Base-by-base conservation (phyloP, 805 yeast species). In the Candida caryicola region DNA sequence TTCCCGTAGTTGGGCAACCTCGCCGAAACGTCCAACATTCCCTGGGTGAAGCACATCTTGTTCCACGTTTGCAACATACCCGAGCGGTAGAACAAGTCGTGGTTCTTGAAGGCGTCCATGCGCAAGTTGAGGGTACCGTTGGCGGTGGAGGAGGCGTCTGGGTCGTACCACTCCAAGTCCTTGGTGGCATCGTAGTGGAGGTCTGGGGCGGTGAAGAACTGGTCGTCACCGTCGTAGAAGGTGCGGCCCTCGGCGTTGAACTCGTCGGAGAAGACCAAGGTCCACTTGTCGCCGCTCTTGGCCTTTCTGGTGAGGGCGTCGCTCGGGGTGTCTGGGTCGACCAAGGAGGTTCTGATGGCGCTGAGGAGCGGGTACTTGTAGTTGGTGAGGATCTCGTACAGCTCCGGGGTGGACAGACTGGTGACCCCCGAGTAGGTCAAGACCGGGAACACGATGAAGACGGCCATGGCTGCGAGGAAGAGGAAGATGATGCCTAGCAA, bases 51-150 rank as follows among this genome's bases (percentile, higher is more conserved):
- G 57, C 98, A 90, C 57, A 90, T 54, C 64, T 82, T 81, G 63
- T 90, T 90, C 98, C 98, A 90, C 19, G 85, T 74, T 63, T 89
- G 96, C 10, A 90, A 54, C 96, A 88, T 87, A 16, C 91, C 97
- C 1, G 95, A 85, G 50, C 96, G 75, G 67, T 90, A 90, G 59
- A 69, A 80, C 47, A 90, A 64, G 51, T 82, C 68, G 63, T 89
- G 96, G 61, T 85, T 64, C 48, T 54, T 52, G 53, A 48, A 56
- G 8, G 71, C 71, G 45, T 67, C 73, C 63, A 67, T 54, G 29
- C 67, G 42, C 33, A 67, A 42, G 17, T 39, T 41, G 31, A 64
- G 50, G 1, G 72, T 55, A 23, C 73, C 73, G 45, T 65, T 62
- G 12, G 55, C 59, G 10, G 73, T 67, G 26, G 69, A 57, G 23